Evolutionary conservation across 2,329 filamentous ascomycete genomes (phyloP).

Genomic region (Aulographum hederae): DNA sequence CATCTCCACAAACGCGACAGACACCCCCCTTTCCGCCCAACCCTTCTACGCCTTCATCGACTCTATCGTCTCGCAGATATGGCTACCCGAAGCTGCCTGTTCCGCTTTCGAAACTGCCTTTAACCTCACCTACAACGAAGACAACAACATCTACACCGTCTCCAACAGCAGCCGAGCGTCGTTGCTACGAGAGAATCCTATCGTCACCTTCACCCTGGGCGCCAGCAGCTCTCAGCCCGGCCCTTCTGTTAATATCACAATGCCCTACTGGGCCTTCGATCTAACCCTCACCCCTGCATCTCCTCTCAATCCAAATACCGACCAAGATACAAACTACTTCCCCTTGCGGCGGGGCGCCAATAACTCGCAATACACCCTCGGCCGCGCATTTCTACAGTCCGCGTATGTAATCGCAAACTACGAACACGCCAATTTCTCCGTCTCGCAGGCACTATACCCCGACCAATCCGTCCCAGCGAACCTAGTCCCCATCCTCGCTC

Average conservation of each 20-base stretch:
- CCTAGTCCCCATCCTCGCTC: slow-evolving; percentile 5
- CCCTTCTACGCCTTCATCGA: slow-evolving; percentile 35
- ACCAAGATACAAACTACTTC: slow-evolving; percentile 8
- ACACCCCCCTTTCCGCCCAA: slow-evolving; percentile 9
- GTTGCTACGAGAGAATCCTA: slow-evolving; percentile 11
- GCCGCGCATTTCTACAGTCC: slow-evolving; percentile 11
- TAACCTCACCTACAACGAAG: slow-evolving; percentile 12
- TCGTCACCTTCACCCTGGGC: slow-evolving; percentile 12
- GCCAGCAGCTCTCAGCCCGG: too few species aligned
- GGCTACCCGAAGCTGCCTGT: slow-evolving; percentile 15
- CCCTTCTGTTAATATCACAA: slow-evolving; percentile 6
- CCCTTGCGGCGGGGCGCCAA: slow-evolving; percentile 10
- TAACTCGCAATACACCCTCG: slow-evolving; percentile 11
- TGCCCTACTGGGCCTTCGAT: slow-evolving; percentile 15
- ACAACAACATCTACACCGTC: slow-evolving; percentile 13
- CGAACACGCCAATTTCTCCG: slow-evolving; percentile 9
- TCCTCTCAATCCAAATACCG: slow-evolving; percentile 6
- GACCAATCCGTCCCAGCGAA: not conserved
- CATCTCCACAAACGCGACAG: slow-evolving; percentile 1
- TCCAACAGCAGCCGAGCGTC: slow-evolving; percentile 10
- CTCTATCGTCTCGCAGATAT: slow-evolving; percentile 17
- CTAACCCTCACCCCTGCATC: slow-evolving; percentile 6
- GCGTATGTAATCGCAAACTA: slow-evolving; percentile 13
- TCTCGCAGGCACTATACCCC: slow-evolving; percentile 10
- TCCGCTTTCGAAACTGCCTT: slow-evolving; percentile 16